phyloP scores from a whole-genome alignment of 2,329 filamentous ascomycete genomes.

The Colletotrichum sp. region DNA sequence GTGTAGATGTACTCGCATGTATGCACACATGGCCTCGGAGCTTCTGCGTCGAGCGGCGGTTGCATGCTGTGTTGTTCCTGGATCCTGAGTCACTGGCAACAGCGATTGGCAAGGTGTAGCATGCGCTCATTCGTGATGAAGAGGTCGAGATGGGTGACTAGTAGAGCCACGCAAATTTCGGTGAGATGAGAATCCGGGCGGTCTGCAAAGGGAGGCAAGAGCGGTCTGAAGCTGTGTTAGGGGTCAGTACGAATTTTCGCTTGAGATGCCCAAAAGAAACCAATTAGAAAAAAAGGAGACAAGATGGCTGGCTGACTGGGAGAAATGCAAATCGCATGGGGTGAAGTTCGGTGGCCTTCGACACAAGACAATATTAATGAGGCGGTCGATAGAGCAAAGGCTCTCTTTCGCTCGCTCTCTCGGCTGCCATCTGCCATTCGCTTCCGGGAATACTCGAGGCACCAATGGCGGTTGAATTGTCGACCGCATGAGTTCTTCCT shows the following conservation, averaged over 20 bases:
- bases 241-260: not conserved
- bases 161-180: not conserved
- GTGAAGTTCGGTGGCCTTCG: not conserved
- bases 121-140: not conserved
- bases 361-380: constrained; percentile 7
- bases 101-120: not conserved
- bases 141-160: not conserved
- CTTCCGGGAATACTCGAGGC: not conserved
- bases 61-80: not conserved
- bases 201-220: not conserved
- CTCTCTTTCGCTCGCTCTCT: not conserved
- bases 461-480: not conserved
- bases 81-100: constrained; percentile 11
- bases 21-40: not conserved
- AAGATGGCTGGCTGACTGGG: not conserved
- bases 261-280: not conserved
- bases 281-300: not conserved
- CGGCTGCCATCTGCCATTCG: not conserved
- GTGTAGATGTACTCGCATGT: not conserved
- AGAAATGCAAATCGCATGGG: not conserved
- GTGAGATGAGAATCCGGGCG: not conserved
- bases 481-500: not conserved
- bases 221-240: not conserved
- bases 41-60: not conserved
- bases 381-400: not conserved